Evolutionary conservation across 2,329 filamentous ascomycete genomes (phyloP), one percentile per base, ranked within the genome.

Genomic region (Paramyrothecium sp.): DNA sequence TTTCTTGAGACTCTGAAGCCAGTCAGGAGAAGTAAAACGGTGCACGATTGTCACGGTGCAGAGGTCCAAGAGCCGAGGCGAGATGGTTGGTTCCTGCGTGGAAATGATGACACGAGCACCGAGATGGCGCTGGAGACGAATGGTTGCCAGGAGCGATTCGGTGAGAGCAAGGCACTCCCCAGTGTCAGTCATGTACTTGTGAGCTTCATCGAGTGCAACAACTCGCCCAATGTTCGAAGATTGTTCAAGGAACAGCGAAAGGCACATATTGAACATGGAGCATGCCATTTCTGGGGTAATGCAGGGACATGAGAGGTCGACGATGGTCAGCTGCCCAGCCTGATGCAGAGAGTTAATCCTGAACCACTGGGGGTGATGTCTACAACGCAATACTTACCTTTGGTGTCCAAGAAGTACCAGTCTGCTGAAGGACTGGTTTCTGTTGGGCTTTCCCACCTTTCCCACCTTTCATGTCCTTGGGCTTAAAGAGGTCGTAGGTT

Each of bases 61-160:
- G 0, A 94, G 75, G 54, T 91, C 89, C 0, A 94, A 78, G 0
- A 95, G 78, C 17, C 81, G 79, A 0, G 86, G 84, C 0, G 87
- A 88, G 3, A 93, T 79, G 0, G 88, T 91, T 0, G 90, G 90
- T 64, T 94, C 90, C 66, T 95, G 89, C 0, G 90, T 94, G 0
- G 89, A 87, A 33, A 94, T 87, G 47, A 94, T 68, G 4, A 92
- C 78, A 1, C 90, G 81, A 0, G 82, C 79, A 1, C 81, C 89
- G 1, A 86, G 72, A 66, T 94, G 90, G 0, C 89, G 85, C 69
- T 94, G 89, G 19, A 88, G 77, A 0, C 90, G 82, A 61, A 94
- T 88, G 0, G 83, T 81, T 0, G 78, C 76, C 0, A 91, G 75
- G 0, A 93, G 75, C 0, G 78, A 78, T 7, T 88, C 78, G 0